Evolutionary conservation across 768 basidiomycete genomes (phyloP).

Genomic region (Kwoniella europaea): DNA sequence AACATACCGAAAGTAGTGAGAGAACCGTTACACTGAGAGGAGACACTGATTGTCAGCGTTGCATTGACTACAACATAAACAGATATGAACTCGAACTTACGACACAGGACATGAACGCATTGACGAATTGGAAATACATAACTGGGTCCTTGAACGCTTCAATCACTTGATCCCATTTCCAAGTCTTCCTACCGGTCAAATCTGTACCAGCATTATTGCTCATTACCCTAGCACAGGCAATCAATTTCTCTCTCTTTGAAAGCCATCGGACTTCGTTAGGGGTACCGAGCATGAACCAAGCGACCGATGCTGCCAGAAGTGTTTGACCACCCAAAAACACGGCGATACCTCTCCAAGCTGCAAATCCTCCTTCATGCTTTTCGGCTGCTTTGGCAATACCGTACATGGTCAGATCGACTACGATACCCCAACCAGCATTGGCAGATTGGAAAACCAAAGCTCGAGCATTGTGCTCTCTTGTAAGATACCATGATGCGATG

Average conservation of each 20-base stretch:
- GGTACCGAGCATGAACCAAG: slow-evolving; percentile 27
- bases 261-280: slow-evolving; percentile 26
- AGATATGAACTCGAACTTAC: neutral
- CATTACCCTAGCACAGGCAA: slow-evolving; percentile 40
- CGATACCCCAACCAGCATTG: slow-evolving; percentile 38
- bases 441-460: slow-evolving; percentile 40
- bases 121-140: slow-evolving; percentile 25
- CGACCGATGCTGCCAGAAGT: neutral
- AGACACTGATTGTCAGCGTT: neutral
- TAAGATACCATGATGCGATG: slow-evolving; percentile 42
- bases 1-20: slow-evolving; percentile 15
- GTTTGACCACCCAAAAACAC: slow-evolving; percentile 14
- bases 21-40: slow-evolving; percentile 7
- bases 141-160: slow-evolving; percentile 42
- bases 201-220: slow-evolving; percentile 43
- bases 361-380: slow-evolving; percentile 26
- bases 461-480: slow-evolving; percentile 34
- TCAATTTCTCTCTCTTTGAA: slow-evolving; percentile 19
- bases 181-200: slow-evolving; percentile 23
- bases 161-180: slow-evolving; percentile 39
- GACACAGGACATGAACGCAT: slow-evolving; percentile 18
- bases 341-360: slow-evolving; percentile 22
- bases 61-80: neutral
- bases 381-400: slow-evolving; percentile 32
- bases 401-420: slow-evolving; percentile 34